Evolutionary conservation across 768 basidiomycete species (phyloP).

Genomic region (Asterophora lycoperdoides): DNA sequence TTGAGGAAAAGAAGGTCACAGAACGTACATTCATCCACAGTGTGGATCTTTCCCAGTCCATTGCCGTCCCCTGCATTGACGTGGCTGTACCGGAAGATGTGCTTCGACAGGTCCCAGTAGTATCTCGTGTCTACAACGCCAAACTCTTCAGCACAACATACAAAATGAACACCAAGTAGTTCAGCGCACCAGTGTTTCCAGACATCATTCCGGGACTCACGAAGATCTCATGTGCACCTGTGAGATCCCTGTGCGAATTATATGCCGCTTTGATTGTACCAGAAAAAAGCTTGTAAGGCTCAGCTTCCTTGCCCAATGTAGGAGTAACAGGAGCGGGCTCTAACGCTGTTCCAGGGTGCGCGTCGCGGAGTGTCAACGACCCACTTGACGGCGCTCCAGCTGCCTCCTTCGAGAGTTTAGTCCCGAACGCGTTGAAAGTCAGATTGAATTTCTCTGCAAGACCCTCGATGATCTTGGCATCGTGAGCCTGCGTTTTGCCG

Average conservation of each 20-base stretch:
- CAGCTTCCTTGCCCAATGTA: conserved; percentile 33
- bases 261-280: conserved; percentile 63
- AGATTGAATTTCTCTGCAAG: conserved; percentile 54
- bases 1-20: too few species aligned
- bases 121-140: conserved; percentile 45
- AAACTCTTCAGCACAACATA: not conserved
- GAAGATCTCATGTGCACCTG: conserved; percentile 31
- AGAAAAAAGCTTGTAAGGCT: conserved; percentile 49
- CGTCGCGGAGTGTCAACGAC: conserved; percentile 46
- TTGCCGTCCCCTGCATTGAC: conserved; percentile 32
- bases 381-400: conserved; percentile 32
- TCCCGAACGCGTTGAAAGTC: conserved; percentile 55
- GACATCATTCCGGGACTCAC: conserved; percentile 52
- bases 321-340: conserved; percentile 69
- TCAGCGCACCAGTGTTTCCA: too few species aligned
- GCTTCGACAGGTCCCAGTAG: conserved; percentile 53
- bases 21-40: conserved; percentile 63
- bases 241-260: conserved; percentile 41
- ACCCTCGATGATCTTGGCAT: conserved; percentile 39
- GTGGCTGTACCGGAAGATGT: conserved; percentile 69
- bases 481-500: conserved; percentile 39
- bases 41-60: conserved; percentile 49
- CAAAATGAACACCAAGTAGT: too few species aligned
- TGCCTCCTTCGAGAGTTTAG: conserved; percentile 26
- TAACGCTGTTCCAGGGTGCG: conserved; percentile 41